These are phyloP conservation scores for Umbelopsis vinacea DNA, from an alignment of 192 early-diverging fungal species.

Conservation along the genomic window DNA sequence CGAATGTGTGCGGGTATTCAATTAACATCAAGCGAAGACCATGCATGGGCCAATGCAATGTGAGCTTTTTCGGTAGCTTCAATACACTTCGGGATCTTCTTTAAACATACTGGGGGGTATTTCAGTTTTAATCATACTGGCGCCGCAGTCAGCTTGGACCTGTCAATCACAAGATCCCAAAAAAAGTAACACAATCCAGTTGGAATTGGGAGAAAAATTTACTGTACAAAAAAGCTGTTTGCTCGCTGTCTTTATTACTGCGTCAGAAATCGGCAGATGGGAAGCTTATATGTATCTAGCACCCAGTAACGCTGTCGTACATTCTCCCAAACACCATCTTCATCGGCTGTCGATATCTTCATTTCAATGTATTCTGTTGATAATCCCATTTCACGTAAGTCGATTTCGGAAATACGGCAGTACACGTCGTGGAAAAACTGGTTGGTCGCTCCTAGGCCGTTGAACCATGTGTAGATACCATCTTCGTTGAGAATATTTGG, in stretches of 20 bases:
- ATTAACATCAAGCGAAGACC: too few relatives aligned
- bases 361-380: slow-evolving; percentile 75
- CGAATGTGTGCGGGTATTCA: neutral
- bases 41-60: too few relatives aligned
- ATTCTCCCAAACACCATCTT: slow-evolving; percentile 84
- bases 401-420: slow-evolving; percentile 82
- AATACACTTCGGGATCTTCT: too few relatives aligned
- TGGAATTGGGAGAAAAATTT: too few relatives aligned
- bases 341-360: slow-evolving; percentile 72
- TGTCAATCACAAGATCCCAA: neutral
- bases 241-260: neutral
- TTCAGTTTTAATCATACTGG: neutral
- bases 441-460: slow-evolving; percentile 92
- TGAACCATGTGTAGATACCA: slow-evolving; percentile 94
- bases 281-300: slow-evolving; percentile 74
- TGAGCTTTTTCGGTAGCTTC: too few relatives aligned
- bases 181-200: neutral
- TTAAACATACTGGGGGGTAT: too few relatives aligned
- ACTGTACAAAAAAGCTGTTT: neutral
- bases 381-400: slow-evolving; percentile 82
- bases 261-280: slow-evolving; percentile 64
- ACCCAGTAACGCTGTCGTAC: slow-evolving; percentile 72
- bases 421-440: slow-evolving; percentile 97
- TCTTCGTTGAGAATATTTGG: slow-evolving; percentile 75
- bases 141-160: neutral